Percentiles rank a stretch among this genome's conserved stretches.
These are phyloP conservation scores for Didymella segeticola DNA, from an alignment of 2,329 filamentous ascomycete genomes.

Conservation along the genomic window DNA sequence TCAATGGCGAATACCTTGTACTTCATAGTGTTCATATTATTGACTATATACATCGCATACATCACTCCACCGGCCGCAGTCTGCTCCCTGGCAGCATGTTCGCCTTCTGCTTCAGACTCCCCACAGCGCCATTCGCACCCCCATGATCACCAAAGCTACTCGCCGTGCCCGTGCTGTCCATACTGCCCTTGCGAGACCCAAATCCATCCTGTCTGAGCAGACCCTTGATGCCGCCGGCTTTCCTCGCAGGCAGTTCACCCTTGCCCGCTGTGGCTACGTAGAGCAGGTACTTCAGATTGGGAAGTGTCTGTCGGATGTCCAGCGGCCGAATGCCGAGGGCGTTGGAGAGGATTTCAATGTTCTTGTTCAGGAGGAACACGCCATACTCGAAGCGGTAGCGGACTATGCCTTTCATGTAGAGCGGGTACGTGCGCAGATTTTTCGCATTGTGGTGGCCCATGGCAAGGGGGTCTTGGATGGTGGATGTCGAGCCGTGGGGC, in stretches of 20 bases:
- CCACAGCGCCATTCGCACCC: slow-evolving; percentile 28
- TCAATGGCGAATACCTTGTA: too few species aligned
- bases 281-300: slow-evolving; percentile 90
- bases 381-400: slow-evolving; percentile 95
- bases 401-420: slow-evolving; percentile 74
- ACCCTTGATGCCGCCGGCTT: slow-evolving; percentile 46
- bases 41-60: background rate
- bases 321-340: slow-evolving; percentile 77
- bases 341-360: slow-evolving; percentile 75
- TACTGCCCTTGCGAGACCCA: slow-evolving; percentile 39
- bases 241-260: slow-evolving; percentile 60
- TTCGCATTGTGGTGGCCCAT: slow-evolving; percentile 49
- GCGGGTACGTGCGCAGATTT: slow-evolving; percentile 66
- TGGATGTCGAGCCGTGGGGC: slow-evolving; percentile 74
- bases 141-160: slow-evolving; percentile 31
- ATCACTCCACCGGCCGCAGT: slow-evolving; percentile 33
- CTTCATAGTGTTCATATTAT: too few species aligned
- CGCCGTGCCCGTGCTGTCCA: slow-evolving; percentile 40
- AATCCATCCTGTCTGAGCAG: slow-evolving; percentile 37
- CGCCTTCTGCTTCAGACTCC: slow-evolving; percentile 28
- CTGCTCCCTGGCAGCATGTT: slow-evolving; percentile 32
- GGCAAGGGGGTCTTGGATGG: slow-evolving; percentile 75
- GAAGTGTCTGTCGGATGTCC: slow-evolving; percentile 89
- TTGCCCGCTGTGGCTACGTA: slow-evolving; percentile 87
- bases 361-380: slow-evolving; percentile 95